Evolutionary conservation across 768 basidiomycete genomes (phyloP).

Genomic region (Phanerodontia chrysosporium): DNA sequence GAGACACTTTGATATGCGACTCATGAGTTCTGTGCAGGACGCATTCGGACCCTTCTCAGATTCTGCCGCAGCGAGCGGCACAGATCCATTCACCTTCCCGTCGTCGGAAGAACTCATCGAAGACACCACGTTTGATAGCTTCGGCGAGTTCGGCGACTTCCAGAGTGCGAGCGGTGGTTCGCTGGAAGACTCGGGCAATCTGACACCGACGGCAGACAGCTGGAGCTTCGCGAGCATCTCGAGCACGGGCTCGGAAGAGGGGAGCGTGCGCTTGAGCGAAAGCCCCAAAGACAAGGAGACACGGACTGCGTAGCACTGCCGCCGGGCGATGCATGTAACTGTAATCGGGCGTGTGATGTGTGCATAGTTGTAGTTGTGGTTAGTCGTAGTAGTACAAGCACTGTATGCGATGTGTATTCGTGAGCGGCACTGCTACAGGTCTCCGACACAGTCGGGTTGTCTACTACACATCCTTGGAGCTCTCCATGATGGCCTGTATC

Average conservation of each 20-base stretch:
- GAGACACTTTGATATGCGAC: background rate
- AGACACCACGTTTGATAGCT: slow-evolving; percentile 61
- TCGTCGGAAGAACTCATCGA: slow-evolving; percentile 55
- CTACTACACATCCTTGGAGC: slow-evolving; percentile 18
- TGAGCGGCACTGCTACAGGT: background rate
- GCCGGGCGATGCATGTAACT: background rate
- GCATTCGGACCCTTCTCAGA: slow-evolving; percentile 72
- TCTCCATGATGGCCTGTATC: slow-evolving; percentile 83
- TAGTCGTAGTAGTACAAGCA: background rate
- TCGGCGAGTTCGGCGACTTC: slow-evolving; percentile 73
- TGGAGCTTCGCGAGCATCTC: slow-evolving; percentile 29
- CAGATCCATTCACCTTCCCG: slow-evolving; percentile 52
- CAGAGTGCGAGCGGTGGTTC: slow-evolving; percentile 51
- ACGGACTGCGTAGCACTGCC: slow-evolving; percentile 22
- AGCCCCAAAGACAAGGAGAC: slow-evolving; percentile 18
- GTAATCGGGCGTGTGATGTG: background rate
- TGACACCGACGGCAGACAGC: slow-evolving; percentile 25
- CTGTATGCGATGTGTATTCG: background rate
- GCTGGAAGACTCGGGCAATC: slow-evolving; percentile 18
- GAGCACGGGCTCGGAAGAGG: slow-evolving; percentile 23
- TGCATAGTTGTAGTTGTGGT: background rate
- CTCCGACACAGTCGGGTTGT: too few species aligned
- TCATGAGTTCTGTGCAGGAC: slow-evolving; percentile 16
- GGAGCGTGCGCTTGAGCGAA: slow-evolving; percentile 14
- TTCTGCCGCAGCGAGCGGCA: slow-evolving; percentile 40